Evolutionary conservation across 352 stramenopile genomes (phyloP).

Genomic region (Pythium folliculosum): DNA sequence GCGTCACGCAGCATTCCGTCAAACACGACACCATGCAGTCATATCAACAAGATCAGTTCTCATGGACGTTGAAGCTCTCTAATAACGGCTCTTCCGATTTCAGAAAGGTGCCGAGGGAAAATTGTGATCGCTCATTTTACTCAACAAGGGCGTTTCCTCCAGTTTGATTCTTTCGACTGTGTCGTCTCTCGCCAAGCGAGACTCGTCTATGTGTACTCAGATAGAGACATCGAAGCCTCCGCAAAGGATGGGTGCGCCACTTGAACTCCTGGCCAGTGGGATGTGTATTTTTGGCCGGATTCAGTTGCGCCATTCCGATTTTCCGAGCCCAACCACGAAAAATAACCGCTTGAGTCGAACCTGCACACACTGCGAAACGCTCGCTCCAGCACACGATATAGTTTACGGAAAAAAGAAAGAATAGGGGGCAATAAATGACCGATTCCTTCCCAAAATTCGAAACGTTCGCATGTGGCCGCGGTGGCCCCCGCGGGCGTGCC

Average conservation of each 20-base stretch:
- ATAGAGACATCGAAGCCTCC: slow-evolving; percentile 1
- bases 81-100: too few relatives aligned
- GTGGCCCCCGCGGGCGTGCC: not conserved
- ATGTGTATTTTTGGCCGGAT: slow-evolving; percentile 16
- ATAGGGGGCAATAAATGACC: slow-evolving; percentile 26
- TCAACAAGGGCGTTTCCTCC: too few relatives aligned
- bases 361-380: not conserved
- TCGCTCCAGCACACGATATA: not conserved
- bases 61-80: too few relatives aligned
- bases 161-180: too few relatives aligned
- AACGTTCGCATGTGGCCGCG: slow-evolving; percentile 28
- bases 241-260: slow-evolving; percentile 11
- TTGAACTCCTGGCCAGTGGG: slow-evolving; percentile 21
- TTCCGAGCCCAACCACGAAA: not conserved
- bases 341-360: not conserved
- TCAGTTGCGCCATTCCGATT: slow-evolving; percentile 13
- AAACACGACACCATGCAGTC: too few relatives aligned
- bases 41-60: too few relatives aligned
- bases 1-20: too few relatives aligned
- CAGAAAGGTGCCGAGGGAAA: too few relatives aligned
- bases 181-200: not conserved
- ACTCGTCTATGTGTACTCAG: slow-evolving; percentile 11
- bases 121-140: too few relatives aligned
- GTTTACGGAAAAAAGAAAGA: slow-evolving; percentile 34
- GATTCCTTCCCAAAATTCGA: slow-evolving; percentile 32